Evolutionary conservation across 1,284 basidiomycete species (phyloP).

Genomic region (Ganoderma leucocontextum): DNA sequence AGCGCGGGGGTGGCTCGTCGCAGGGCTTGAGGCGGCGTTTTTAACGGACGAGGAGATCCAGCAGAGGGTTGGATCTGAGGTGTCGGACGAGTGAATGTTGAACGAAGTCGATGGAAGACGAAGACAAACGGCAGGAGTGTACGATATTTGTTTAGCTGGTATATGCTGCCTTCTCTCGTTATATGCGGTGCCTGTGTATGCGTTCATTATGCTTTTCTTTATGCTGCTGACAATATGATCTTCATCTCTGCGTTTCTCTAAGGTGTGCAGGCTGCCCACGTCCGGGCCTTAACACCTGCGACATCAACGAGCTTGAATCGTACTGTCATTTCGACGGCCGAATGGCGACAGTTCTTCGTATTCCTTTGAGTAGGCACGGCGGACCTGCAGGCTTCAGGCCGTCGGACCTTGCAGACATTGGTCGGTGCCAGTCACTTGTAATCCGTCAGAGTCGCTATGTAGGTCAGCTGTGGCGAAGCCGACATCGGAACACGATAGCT

Average conservation of each 20-base stretch:
- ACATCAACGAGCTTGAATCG: no score
- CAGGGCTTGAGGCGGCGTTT: slow-evolving; percentile 14
- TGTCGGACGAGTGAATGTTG: not conserved
- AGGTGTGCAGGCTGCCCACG: not conserved
- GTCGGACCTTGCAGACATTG: no score
- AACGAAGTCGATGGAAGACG: not conserved
- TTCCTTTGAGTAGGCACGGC: no score
- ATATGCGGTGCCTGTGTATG: not conserved
- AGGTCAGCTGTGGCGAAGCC: no score
- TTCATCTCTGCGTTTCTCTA: not conserved
- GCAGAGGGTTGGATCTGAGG: not conserved
- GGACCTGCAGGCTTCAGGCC: no score
- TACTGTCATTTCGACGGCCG: no score
- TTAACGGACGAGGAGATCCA: slow-evolving; percentile 14
- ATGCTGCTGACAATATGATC: slow-evolving; percentile 4
- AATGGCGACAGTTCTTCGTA: no score
- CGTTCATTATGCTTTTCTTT: not conserved
- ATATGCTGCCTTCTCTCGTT: not conserved
- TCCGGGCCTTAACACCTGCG: no score
- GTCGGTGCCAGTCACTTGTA: no score
- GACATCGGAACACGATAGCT: no score
- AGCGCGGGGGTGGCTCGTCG: slow-evolving; percentile 1
- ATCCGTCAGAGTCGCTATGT: no score
- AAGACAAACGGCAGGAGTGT: not conserved
- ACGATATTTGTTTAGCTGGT: not conserved